A percentile compares a stretch with the other conserved stretches of the same genome.
Evolutionary conservation across 352 stramenopile species (phyloP).

Genomic region (Pythium aristosporum): DNA sequence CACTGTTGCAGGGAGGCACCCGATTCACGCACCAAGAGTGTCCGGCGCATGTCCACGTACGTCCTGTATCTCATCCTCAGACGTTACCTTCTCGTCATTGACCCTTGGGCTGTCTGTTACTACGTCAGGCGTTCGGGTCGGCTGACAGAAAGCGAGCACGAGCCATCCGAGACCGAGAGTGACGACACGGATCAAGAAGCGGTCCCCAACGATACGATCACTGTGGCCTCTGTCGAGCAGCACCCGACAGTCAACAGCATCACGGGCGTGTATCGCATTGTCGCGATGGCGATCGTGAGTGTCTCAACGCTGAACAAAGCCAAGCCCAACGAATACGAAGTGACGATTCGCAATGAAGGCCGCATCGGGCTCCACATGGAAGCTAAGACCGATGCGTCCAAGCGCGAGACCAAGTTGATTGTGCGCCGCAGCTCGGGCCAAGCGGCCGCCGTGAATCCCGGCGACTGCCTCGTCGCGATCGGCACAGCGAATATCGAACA

Average conservation of each 20-base stretch:
- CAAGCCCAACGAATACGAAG: slow-evolving; percentile 83
- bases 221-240: slow-evolving; percentile 58
- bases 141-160: slow-evolving; percentile 37
- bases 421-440: slow-evolving; percentile 73
- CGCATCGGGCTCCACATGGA: slow-evolving; percentile 70
- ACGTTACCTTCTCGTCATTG: neutral
- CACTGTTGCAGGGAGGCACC: slow-evolving; percentile 43
- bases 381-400: slow-evolving; percentile 37
- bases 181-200: slow-evolving; percentile 50
- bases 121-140: slow-evolving; percentile 37
- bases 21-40: slow-evolving; percentile 45
- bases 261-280: slow-evolving; percentile 80
- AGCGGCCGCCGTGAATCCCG: slow-evolving; percentile 71
- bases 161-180: slow-evolving; percentile 41
- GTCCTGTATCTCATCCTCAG: slow-evolving; percentile 3
- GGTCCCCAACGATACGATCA: slow-evolving; percentile 71
- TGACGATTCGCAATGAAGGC: slow-evolving; percentile 58
- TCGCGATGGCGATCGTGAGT: slow-evolving; percentile 75
- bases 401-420: slow-evolving; percentile 67
- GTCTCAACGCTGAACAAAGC: slow-evolving; percentile 70
- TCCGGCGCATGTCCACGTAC: slow-evolving; percentile 67
- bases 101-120: neutral
- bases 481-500: slow-evolving; percentile 84
- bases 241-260: slow-evolving; percentile 76
- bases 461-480: slow-evolving; percentile 79